A percentile compares a stretch with the other conserved stretches of the same genome.
Evolutionary conservation across 2,329 filamentous ascomycete genomes (phyloP).

Genomic region (Stagonosporopsis rhizophila): DNA sequence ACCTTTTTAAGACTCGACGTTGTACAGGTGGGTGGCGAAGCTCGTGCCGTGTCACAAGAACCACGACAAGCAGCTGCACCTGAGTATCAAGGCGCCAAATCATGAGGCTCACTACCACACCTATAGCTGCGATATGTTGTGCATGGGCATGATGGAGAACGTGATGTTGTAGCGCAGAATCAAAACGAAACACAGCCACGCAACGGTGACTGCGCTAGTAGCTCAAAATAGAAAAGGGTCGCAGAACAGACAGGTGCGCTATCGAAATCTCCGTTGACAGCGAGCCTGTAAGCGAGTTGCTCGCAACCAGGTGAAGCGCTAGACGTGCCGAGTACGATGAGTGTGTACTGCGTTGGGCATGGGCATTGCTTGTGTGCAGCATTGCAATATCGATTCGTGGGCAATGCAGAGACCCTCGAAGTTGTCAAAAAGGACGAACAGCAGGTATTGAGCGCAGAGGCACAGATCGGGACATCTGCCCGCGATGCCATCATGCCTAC

Average conservation of each 20-base stretch:
- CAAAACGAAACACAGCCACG: conserved; percentile 14
- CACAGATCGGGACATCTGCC: conserved; percentile 5
- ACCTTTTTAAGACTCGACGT: conserved; percentile 1
- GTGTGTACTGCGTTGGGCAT: conserved; percentile 17
- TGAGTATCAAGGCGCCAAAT: background rate
- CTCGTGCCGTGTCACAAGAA: conserved; percentile 3
- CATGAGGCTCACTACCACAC: conserved; percentile 6
- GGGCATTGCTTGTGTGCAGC: conserved; percentile 6
- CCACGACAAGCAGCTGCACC: conserved; percentile 6
- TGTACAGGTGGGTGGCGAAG: conserved; percentile 4
- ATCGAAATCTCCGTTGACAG: conserved; percentile 17
- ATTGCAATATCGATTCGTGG: conserved; percentile 12
- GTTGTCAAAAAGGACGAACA: background rate
- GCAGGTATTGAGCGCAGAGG: conserved; percentile 1
- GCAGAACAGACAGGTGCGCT: conserved; percentile 5
- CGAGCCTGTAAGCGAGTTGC: background rate
- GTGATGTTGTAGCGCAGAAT: conserved; percentile 3
- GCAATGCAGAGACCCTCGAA: conserved; percentile 2
- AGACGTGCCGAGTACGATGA: conserved; percentile 13
- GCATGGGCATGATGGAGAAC: conserved; percentile 3
- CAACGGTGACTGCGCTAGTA: conserved; percentile 5
- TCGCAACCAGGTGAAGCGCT: conserved; percentile 17
- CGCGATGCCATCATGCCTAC: conserved; percentile 19
- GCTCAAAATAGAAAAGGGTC: conserved; percentile 15
- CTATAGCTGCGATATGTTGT: conserved; percentile 9